Conservation (phyloP, 176 grass and related monocot species). For the Aegilops bicornis region DNA sequence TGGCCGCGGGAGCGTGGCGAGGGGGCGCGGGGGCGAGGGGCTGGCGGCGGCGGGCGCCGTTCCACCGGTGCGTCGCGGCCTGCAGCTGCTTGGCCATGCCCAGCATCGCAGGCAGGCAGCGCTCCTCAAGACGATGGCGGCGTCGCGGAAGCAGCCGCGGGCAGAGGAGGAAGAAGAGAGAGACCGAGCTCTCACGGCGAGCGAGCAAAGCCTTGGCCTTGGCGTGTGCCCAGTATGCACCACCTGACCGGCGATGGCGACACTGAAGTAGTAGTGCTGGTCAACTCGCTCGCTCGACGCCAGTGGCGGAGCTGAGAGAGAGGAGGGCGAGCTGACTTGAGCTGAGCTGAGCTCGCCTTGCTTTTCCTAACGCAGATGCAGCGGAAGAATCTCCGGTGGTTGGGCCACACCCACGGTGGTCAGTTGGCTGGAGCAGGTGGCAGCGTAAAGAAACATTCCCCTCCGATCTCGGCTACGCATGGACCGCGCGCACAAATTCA, state of each 20-base stretch:
- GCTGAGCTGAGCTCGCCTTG: background rate
- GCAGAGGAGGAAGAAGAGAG: background rate
- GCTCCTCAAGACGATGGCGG: background rate
- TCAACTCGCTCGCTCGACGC: background rate
- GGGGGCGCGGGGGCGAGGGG: background rate
- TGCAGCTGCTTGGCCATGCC: constrained; percentile 42
- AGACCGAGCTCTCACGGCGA: background rate
- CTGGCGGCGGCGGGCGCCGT: constrained; percentile 16
- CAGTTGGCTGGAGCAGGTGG: background rate
- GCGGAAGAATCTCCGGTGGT: background rate
- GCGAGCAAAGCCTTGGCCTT: background rate
- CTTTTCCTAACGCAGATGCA: background rate
- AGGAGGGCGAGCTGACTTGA: background rate
- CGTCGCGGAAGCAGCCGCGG: background rate
- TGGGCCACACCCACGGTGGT: too few species aligned
- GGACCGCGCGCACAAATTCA: background rate
- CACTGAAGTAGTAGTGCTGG: background rate
- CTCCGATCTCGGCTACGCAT: background rate
- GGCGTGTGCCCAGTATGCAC: background rate
- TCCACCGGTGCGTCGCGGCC: constrained; percentile 27
- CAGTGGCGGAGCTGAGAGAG: background rate
- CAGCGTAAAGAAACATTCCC: background rate
- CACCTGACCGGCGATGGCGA: background rate
- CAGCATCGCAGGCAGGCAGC: background rate
- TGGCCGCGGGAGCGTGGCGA: background rate